phyloP scores from a whole-genome alignment of 1,284 basidiomycete genomes.

The Ganoderma multipileum region DNA sequence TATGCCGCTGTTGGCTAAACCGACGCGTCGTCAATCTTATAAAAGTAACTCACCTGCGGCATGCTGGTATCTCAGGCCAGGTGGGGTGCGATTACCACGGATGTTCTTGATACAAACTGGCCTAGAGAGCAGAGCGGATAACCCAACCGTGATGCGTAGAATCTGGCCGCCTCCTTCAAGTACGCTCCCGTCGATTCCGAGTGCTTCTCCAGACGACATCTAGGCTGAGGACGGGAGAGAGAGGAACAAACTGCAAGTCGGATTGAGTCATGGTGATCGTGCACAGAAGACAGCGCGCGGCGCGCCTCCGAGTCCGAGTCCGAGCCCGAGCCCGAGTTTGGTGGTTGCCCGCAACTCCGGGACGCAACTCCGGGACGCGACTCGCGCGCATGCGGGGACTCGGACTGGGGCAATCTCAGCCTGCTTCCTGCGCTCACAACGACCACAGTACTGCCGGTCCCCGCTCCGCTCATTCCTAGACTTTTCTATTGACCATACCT shows the following conservation, averaged over 20 bases:
- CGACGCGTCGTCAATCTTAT: background rate
- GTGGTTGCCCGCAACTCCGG: conserved; percentile 3
- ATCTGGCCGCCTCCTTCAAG: conserved; percentile 76
- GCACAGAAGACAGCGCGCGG: background rate
- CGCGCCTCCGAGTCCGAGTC: too few species aligned
- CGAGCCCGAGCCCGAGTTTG: too few species aligned
- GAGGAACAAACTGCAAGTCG: background rate
- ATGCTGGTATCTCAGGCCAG: conserved; percentile 75
- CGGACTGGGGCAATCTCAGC: background rate
- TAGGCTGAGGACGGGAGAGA: background rate
- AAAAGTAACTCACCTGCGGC: conserved; percentile 57
- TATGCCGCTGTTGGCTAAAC: conserved; percentile 32
- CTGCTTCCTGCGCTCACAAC: conserved; percentile 22
- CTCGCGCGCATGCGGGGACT: conserved; percentile 7
- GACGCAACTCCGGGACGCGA: conserved; percentile 17
- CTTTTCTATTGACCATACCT: conserved; percentile 16
- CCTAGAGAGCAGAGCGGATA: conserved; percentile 64
- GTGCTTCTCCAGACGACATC: conserved; percentile 16
- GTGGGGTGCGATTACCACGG: conserved; percentile 57
- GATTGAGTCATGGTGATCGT: conserved; percentile 10
- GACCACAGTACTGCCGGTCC: conserved; percentile 11
- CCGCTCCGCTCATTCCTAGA: conserved; percentile 14
- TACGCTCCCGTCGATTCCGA: conserved; percentile 50
- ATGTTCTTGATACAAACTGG: conserved; percentile 67
- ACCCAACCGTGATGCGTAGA: conserved; percentile 66